Evolutionary conservation across 1,284 basidiomycete species (phyloP).

Genomic region (Trametes polyzona): DNA sequence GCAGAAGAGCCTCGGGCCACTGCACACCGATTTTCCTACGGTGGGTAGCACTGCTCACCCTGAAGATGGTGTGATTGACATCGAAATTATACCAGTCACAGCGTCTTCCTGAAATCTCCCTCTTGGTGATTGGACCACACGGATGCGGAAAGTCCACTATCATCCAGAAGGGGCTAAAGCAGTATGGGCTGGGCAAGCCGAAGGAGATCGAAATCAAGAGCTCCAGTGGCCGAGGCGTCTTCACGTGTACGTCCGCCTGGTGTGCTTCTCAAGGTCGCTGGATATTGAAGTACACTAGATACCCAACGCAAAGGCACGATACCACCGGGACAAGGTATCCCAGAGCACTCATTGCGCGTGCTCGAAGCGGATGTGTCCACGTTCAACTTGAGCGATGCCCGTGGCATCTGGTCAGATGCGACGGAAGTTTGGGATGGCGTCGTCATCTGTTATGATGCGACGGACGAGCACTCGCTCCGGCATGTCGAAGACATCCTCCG

Average conservation of each 20-base stretch:
- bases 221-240: slow-evolving; percentile 10
- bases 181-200: slow-evolving; percentile 56
- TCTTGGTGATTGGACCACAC: slow-evolving; percentile 69
- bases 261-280: neutral
- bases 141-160: slow-evolving; percentile 75
- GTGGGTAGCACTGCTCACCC: neutral
- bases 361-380: slow-evolving; percentile 55
- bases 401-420: slow-evolving; percentile 43
- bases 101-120: slow-evolving; percentile 44
- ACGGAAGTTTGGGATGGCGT: slow-evolving; percentile 68
- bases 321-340: slow-evolving; percentile 39
- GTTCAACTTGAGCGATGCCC: slow-evolving; percentile 31
- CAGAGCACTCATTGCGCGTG: slow-evolving; percentile 50
- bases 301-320: slow-evolving; percentile 52
- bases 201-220: slow-evolving; percentile 37
- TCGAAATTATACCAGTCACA: slow-evolving; percentile 6
- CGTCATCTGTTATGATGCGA: slow-evolving; percentile 77
- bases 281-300: slow-evolving; percentile 40
- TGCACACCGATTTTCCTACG: slow-evolving; percentile 33
- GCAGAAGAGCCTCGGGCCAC: slow-evolving; percentile 34
- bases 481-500: slow-evolving; percentile 67
- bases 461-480: slow-evolving; percentile 58
- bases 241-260: slow-evolving; percentile 29
- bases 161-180: slow-evolving; percentile 68
- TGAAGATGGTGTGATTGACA: neutral